phyloP scores from a whole-genome alignment of 768 basidiomycete species.

The Tulasnella calospora region DNA sequence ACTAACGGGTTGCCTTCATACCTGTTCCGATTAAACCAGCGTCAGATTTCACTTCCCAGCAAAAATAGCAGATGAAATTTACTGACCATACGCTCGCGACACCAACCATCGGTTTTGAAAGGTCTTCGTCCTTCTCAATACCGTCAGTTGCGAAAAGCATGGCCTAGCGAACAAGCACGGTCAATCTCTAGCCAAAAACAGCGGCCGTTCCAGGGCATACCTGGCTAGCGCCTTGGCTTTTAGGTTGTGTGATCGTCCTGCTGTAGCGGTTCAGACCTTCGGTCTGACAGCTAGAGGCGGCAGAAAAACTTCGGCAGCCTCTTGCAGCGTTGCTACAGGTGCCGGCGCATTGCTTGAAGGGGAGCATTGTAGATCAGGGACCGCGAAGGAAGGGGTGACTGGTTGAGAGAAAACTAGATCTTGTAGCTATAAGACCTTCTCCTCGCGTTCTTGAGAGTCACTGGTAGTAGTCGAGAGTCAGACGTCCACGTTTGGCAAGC shows the following conservation, averaged over 20 bases:
- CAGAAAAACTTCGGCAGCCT: constrained; percentile 8
- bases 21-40: constrained; percentile 46
- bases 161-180: constrained; percentile 51
- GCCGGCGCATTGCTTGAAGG: constrained; percentile 12
- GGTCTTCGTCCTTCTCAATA: constrained; percentile 70
- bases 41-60: constrained; percentile 23
- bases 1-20: constrained; percentile 98
- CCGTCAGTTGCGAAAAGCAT: constrained; percentile 99
- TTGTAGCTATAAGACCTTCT: neutral
- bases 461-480: neutral
- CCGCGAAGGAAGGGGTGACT: neutral
- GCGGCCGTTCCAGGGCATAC: constrained; percentile 37
- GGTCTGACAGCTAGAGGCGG: neutral
- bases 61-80: neutral
- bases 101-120: constrained; percentile 95
- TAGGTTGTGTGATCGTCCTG: constrained; percentile 78
- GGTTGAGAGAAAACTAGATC: neutral
- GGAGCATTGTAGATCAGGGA: neutral
- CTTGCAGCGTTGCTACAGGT: constrained; percentile 19
- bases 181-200: constrained; percentile 2
- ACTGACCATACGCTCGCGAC: constrained; percentile 92
- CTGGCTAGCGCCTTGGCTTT: constrained; percentile 94
- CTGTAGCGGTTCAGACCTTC: constrained; percentile 57
- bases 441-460: constrained; percentile 11
- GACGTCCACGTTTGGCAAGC: neutral